Evolutionary conservation across 2,329 filamentous ascomycete genomes (phyloP), one percentile per base, ranked within the genome.

Genomic region (Chalara sp.): DNA sequence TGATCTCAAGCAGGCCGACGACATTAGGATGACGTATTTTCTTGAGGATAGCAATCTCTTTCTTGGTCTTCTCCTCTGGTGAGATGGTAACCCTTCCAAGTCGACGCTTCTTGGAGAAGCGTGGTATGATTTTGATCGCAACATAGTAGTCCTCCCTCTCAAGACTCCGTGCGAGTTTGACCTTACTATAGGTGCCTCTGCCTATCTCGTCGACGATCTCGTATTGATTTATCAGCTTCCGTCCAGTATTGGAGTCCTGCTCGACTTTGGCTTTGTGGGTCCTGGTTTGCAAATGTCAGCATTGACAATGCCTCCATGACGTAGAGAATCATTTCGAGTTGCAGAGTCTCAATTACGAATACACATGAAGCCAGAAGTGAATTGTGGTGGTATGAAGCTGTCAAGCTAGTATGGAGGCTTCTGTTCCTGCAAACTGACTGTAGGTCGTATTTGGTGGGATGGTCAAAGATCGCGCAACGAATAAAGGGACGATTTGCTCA

Each of bases 101-200:
- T 30, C 92, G 87, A 50, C 91, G 84, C 61, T 89, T 89, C 72
- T 95, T 96, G 48, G 92, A 95, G 66, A 93, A 95, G 39, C 93
- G 84, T 52, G 95, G 89, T 44, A 99, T 95, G 62, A 99, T 99
- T 73, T 99, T 99, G 77, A 99, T 96, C 51, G 93, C 93, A 4
- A 99, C 92, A 64, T 86, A 85, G 48, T 88, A 84, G 54, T n/a
- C n/a, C n/a, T 79, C 79, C 1, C 81, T 90, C 50, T 83, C 75
- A 44, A 89, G 74, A 65, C 95, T 90, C 49, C 89, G 82, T 45
- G 91, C 93, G 44, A 96, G 78, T 72, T 99, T 99, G 65, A 99
- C 93, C 72, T 97, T 99, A 63, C 93, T 93, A 67, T 99, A 93
- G 62, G 96, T 89, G 46, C 93, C 93, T 53, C 93, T 86, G 50